Base-by-base conservation (phyloP, 2,329 filamentous ascomycete species). In the Alternaria sp. region DNA sequence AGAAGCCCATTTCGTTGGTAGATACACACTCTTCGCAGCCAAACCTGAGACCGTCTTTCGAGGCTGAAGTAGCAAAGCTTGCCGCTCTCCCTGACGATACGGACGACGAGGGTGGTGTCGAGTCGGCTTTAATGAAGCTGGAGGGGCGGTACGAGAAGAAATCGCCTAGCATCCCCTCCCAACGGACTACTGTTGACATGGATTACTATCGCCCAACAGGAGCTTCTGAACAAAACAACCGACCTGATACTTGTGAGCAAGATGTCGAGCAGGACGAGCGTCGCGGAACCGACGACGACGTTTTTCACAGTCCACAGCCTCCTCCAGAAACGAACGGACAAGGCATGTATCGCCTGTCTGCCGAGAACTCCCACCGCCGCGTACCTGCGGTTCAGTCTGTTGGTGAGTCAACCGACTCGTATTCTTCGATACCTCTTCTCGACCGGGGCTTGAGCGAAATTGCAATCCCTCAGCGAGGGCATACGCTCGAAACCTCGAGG, bases 71-170 rank as follows among this genome's bases (percentile, higher is more conserved):
- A 1, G 88, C 93, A 58, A 91, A 91, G 68, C 86, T 99, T 53
- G 92, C 93, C 2, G 88, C 91, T 54, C 91, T 98, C 26, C 92
- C 94, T 0, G 93, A 97, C 71, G 92, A 96, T 60, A 89, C 90
- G 44, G 91, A 80, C 23, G 80, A 80, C 44, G 81, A 96, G 71
- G 92, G 92, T 6, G 94, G 94, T 11, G 88, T 98, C 26, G 95
- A 98, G 72, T 93, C 93, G n/a, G 92, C 95, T 0, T 77, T 99
- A 50, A 79, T 93, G 68, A 99, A 98, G 71, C 83, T 99, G 0
- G 95, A 99, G 79, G 95, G 95, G 9, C 94, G 87, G 66, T 95
- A 89, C 67, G 85, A 89, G 72, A 88, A 84, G 66, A 66, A 71
- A 49, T 75, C 69, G 31, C 67, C 70, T 9, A 66, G 68, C 36